A percentile compares a stretch with the other conserved stretches of the same genome.
Evolutionary conservation across 2,329 filamentous ascomycete genomes (phyloP).

Genomic region (Verruconis gallopava): DNA sequence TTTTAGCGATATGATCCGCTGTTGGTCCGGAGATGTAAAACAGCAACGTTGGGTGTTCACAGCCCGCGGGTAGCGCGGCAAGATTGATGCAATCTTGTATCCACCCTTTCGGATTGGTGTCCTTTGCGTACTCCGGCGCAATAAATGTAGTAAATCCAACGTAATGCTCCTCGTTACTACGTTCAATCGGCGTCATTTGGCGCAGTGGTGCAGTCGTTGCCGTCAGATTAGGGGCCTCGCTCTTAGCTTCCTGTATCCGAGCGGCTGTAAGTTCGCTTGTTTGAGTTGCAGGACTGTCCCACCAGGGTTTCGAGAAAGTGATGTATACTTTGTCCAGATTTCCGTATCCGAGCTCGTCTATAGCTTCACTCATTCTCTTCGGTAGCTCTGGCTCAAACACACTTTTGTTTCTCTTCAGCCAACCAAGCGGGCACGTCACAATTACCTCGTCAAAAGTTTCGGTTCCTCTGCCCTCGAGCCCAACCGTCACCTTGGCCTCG

Average conservation of each 20-base stretch:
- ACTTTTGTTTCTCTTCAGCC: slow-evolving; percentile 46
- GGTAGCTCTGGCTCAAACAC: slow-evolving; percentile 47
- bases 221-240: slow-evolving; percentile 6
- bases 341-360: slow-evolving; percentile 54
- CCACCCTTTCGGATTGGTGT: slow-evolving; percentile 53
- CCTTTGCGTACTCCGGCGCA: slow-evolving; percentile 50
- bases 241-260: not conserved
- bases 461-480: slow-evolving; percentile 29
- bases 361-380: slow-evolving; percentile 41
- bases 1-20: slow-evolving; percentile 34
- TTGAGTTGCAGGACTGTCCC: slow-evolving; percentile 33
- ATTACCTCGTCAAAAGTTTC: slow-evolving; percentile 55
- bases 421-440: slow-evolving; percentile 55
- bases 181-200: not conserved
- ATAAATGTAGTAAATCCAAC: slow-evolving; percentile 68
- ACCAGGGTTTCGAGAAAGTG: slow-evolving; percentile 64
- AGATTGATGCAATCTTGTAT: slow-evolving; percentile 68
- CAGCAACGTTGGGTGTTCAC: slow-evolving; percentile 65
- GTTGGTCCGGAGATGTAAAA: slow-evolving; percentile 62
- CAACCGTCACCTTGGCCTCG: slow-evolving; percentile 5
- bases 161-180: slow-evolving; percentile 2
- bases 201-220: slow-evolving; percentile 5
- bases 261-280: not conserved
- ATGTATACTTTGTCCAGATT: slow-evolving; percentile 53
- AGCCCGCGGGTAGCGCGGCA: slow-evolving; percentile 45